Evolutionary conservation across 148 eudicot genomes (phyloP).

Genomic region (Salicornia ramosissima): DNA sequence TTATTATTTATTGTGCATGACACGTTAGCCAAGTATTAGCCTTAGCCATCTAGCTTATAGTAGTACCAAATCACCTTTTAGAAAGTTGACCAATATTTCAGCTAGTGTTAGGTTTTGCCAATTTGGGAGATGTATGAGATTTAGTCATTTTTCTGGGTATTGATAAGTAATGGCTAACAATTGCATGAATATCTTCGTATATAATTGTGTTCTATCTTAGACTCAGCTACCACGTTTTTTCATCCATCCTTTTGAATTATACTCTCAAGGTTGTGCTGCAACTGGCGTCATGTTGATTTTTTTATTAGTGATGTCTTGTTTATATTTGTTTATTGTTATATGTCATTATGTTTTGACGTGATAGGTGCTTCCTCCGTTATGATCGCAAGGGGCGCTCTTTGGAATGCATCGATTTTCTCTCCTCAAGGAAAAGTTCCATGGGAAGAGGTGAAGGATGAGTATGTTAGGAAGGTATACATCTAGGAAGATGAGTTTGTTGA

Average conservation of each 20-base stretch:
- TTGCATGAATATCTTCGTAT: background rate
- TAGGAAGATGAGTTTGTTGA: too few relatives aligned
- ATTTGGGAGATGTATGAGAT: background rate
- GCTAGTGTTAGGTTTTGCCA: background rate
- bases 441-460: slow-evolving; percentile 72
- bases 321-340: background rate
- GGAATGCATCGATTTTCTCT: slow-evolving; percentile 88
- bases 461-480: slow-evolving; percentile 69
- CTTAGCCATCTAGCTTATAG: background rate
- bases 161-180: background rate
- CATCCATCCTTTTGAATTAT: background rate
- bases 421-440: slow-evolving; percentile 60
- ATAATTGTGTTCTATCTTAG: background rate
- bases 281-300: background rate
- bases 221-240: background rate
- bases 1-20: too few relatives aligned
- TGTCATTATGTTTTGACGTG: slow-evolving; percentile 4
- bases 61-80: background rate
- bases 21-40: background rate
- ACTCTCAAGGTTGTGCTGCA: background rate
- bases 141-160: background rate
- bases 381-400: slow-evolving; percentile 93
- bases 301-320: background rate
- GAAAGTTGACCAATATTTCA: background rate
- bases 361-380: slow-evolving; percentile 83